These are phyloP conservation scores for Caryopteris hybrid DNA, from an alignment of 305 asterid genomes.

Conservation along the genomic window DNA sequence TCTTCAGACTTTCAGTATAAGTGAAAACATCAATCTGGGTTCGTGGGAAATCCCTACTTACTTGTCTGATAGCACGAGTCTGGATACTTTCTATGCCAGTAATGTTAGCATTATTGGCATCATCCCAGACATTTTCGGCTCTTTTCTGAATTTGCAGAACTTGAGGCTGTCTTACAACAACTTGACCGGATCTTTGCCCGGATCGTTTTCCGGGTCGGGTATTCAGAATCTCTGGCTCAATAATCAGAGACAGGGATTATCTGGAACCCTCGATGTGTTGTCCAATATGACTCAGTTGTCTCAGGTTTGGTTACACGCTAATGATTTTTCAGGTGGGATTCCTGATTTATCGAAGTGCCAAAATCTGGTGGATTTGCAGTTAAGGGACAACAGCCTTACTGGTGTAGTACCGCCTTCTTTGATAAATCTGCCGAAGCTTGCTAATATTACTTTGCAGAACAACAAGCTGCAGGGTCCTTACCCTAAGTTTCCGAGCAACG, in stretches of 20 bases:
- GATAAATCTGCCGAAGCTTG: constrained; percentile 42
- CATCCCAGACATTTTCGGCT: constrained; percentile 62
- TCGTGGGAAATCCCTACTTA: constrained; percentile 67
- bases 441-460: constrained; percentile 57
- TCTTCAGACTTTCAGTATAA: constrained; percentile 43
- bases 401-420: constrained; percentile 68
- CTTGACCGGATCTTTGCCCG: constrained; percentile 65
- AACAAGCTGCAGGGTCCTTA: constrained; percentile 76
- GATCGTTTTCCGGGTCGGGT: constrained; percentile 58
- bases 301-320: constrained; percentile 79
- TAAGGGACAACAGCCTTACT: constrained; percentile 74
- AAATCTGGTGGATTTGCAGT: constrained; percentile 66
- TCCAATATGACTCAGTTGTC: constrained; percentile 54
- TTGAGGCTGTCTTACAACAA: constrained; percentile 74
- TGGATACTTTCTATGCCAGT: constrained; percentile 48
- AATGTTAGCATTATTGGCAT: constrained; percentile 47
- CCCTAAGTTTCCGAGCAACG: constrained; percentile 45
- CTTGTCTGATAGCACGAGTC: constrained; percentile 43
- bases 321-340: constrained; percentile 65
- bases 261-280: constrained; percentile 62
- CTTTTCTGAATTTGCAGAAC: constrained; percentile 49
- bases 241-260: constrained; percentile 51
- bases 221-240: constrained; percentile 74
- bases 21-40: constrained; percentile 35
- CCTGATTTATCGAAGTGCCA: constrained; percentile 78